A percentile compares a stretch with the other conserved stretches of the same genome.
Evolutionary conservation across 805 yeast genomes (phyloP).

Genomic region (Saccharomyces paradoxus): DNA sequence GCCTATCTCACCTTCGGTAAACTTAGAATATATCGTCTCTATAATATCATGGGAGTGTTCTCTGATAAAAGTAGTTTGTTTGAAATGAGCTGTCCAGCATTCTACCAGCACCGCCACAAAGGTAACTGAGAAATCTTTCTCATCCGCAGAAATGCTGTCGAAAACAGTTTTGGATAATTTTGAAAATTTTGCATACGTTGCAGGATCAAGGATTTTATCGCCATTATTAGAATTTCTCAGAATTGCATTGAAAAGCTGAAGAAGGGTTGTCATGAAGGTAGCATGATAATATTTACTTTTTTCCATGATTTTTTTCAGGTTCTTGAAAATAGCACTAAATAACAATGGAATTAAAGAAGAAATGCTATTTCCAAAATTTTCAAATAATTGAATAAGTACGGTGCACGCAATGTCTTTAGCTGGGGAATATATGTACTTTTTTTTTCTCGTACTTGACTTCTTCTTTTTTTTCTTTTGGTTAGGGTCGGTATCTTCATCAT

Average conservation of each 20-base stretch:
- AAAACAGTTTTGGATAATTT: constrained; percentile 21
- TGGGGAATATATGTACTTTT: constrained; percentile 15
- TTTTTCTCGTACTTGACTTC: constrained; percentile 17
- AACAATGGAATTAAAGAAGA: constrained; percentile 31
- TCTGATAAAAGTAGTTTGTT: constrained; percentile 16
- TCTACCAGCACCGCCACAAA: constrained; percentile 23
- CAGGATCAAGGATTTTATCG: constrained; percentile 4
- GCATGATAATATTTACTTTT: constrained; percentile 28
- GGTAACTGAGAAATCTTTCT: constrained; percentile 21
- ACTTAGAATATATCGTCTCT: constrained; percentile 14
- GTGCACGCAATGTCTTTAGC: constrained; percentile 27
- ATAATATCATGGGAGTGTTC: constrained; percentile 15
- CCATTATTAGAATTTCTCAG: constrained; percentile 12
- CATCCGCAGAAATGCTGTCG: constrained; percentile 14
- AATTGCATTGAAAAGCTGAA: constrained; percentile 18
- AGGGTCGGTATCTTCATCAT: constrained; percentile 1
- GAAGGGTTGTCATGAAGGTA: constrained; percentile 20
- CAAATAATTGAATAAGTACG: constrained; percentile 26
- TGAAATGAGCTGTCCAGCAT: constrained; percentile 17
- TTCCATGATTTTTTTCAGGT: constrained; percentile 29
- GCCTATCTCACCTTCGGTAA: constrained; percentile 21
- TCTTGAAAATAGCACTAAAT: constrained; percentile 24
- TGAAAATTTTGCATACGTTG: constrained; percentile 15
- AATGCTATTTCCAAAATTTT: constrained; percentile 28
- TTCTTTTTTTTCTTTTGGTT: constrained; percentile 13